phyloP scores from a whole-genome alignment of 2,329 filamentous ascomycete genomes.

The Venturia pyrina region DNA sequence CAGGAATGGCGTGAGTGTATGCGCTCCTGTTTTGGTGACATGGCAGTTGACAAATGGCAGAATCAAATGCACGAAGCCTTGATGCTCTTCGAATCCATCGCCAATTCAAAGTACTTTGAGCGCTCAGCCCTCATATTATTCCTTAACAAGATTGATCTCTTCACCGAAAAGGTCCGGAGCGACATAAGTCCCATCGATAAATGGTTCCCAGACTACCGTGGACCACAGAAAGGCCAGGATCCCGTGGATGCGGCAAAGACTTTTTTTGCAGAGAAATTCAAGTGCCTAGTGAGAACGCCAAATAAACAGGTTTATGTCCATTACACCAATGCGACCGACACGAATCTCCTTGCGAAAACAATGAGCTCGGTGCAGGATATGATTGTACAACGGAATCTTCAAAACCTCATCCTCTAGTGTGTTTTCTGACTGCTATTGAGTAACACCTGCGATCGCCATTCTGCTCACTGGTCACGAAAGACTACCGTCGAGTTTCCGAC shows the following conservation, averaged over 20 bases:
- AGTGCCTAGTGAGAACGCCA: slow-evolving; percentile 38
- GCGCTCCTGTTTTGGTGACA: not conserved
- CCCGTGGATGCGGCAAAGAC: slow-evolving; percentile 33
- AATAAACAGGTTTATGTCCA: slow-evolving; percentile 43
- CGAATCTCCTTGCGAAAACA: slow-evolving; percentile 46
- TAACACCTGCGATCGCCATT: not conserved
- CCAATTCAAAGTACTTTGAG: slow-evolving; percentile 42
- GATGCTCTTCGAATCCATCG: slow-evolving; percentile 44
- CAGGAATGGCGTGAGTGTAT: slow-evolving; percentile 71
- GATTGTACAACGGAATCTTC: slow-evolving; percentile 44
- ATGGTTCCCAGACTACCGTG: slow-evolving; percentile 40
- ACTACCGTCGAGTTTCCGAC: not conserved
- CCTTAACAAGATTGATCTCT: slow-evolving; percentile 44
- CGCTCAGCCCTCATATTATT: slow-evolving; percentile 42
- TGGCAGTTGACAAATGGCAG: slow-evolving; percentile 19
- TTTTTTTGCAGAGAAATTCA: slow-evolving; percentile 43
- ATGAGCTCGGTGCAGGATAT: slow-evolving; percentile 44
- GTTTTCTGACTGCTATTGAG: not conserved
- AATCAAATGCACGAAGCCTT: slow-evolving; percentile 47
- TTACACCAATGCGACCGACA: slow-evolving; percentile 44
- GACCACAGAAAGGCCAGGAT: slow-evolving; percentile 16
- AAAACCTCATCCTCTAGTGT: slow-evolving; percentile 35
- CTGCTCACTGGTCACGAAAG: not conserved
- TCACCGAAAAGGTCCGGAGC: slow-evolving; percentile 38
- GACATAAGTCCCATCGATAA: slow-evolving; percentile 37